phyloP scores from a whole-genome alignment of 2,329 filamentous ascomycete species.

The Sporothrix euskadiensis region DNA sequence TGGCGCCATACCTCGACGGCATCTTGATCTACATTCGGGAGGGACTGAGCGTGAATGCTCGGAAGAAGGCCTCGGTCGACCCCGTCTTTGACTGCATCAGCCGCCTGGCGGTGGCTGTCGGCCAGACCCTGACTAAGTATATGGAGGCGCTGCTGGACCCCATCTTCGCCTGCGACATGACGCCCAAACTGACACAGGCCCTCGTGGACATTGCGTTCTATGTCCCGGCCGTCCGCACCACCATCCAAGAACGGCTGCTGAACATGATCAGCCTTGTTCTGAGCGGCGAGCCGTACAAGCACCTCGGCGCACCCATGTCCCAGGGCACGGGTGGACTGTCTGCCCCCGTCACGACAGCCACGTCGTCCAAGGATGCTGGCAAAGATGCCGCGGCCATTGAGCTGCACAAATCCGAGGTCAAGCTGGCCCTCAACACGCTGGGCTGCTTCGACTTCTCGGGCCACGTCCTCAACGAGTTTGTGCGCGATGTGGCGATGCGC shows the following conservation, averaged over 20 bases:
- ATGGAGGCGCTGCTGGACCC: conserved; percentile 94
- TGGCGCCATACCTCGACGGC: conserved; percentile 90
- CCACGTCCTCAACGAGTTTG: conserved; percentile 96
- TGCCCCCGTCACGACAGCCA: conserved; percentile 38
- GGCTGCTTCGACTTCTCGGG: conserved; percentile 97
- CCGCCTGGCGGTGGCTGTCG: conserved; percentile 90
- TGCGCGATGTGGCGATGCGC: conserved; percentile 95
- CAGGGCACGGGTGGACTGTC: conserved; percentile 23
- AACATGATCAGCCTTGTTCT: conserved; percentile 95
- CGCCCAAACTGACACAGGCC: conserved; percentile 89
- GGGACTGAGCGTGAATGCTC: conserved; percentile 77
- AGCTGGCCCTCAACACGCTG: conserved; percentile 87
- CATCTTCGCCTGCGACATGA: conserved; percentile 94
- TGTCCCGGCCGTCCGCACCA: conserved; percentile 88
- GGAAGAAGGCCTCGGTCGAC: conserved; percentile 63
- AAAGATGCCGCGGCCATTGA: conserved; percentile 83
- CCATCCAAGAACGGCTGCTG: conserved; percentile 88
- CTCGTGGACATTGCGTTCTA: conserved; percentile 99
- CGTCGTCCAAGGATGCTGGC: conserved; percentile 70
- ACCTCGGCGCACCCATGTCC: conserved; percentile 75
- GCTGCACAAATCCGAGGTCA: conserved; percentile 80
- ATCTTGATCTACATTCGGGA: conserved; percentile 93
- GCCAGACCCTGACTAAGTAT: conserved; percentile 95
- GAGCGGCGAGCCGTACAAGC: conserved; percentile 87
- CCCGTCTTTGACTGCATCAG: conserved; percentile 98